Evolutionary conservation across 176 grass and related monocot species (phyloP).

Genomic region (Oryza meridionalis): DNA sequence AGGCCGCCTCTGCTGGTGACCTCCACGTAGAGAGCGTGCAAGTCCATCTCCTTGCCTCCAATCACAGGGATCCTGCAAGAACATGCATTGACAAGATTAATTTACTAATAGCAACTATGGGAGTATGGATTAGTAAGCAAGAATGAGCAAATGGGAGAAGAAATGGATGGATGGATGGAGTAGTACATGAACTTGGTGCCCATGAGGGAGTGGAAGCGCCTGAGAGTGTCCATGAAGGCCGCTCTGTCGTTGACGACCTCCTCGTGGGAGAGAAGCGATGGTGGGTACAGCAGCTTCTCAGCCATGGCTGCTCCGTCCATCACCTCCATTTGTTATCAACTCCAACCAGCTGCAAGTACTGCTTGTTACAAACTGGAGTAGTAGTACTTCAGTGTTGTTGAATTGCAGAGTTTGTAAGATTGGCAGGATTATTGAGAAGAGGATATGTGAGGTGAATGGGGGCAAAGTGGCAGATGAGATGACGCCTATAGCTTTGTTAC

Average conservation of each 20-base stretch:
- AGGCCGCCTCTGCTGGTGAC: conserved; percentile 61
- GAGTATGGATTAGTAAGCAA: neutral
- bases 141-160: neutral
- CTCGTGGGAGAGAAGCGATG: conserved; percentile 42
- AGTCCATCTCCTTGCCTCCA: conserved; percentile 63
- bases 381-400: too few species aligned
- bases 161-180: neutral
- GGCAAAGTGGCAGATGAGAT: too few species aligned
- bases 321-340: conserved; percentile 15
- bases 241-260: conserved; percentile 35
- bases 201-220: conserved; percentile 53
- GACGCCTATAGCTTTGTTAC: too few species aligned
- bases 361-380: too few species aligned
- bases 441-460: too few species aligned
- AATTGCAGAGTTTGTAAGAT: too few species aligned
- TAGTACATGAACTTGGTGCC: conserved; percentile 56
- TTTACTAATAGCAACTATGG: neutral
- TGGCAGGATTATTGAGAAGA: too few species aligned
- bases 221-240: conserved; percentile 55
- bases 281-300: conserved; percentile 48
- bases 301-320: neutral
- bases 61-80: conserved; percentile 57
- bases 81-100: neutral
- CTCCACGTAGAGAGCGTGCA: conserved; percentile 63
- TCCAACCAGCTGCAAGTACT: too few species aligned